Percentiles rank a stretch among this genome's conserved stretches.
These are phyloP conservation scores for Zizania palustris DNA, from an alignment of 202 grass and related monocot genomes.

Conservation along the genomic window DNA sequence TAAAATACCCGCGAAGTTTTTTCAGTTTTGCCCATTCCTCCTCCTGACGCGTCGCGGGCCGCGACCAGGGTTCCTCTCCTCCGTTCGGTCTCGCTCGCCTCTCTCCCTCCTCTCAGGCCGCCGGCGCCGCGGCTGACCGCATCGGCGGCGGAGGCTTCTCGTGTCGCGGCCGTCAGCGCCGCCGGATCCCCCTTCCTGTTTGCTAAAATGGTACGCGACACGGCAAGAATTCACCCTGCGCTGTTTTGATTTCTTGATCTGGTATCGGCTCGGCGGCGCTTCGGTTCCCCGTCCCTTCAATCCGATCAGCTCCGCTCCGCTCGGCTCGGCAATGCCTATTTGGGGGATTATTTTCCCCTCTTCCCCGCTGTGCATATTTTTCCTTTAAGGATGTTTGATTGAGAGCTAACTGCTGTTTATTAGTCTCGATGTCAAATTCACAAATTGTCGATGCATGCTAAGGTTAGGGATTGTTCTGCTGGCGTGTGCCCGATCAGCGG, in stretches of 20 bases:
- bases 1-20: no score
- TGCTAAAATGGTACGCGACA: constrained; percentile 2
- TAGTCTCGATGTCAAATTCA: not conserved
- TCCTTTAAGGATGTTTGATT: not conserved
- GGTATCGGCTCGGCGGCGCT: not conserved
- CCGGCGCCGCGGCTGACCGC: not conserved
- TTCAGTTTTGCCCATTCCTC: no score
- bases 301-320: not conserved
- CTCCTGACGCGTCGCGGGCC: no score
- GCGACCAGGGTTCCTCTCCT: not conserved
- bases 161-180: not conserved
- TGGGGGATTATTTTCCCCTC: not conserved
- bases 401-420: not conserved
- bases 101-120: not conserved
- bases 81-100: not conserved
- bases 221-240: not conserved
- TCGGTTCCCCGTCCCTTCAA: not conserved
- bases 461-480: not conserved
- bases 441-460: not conserved
- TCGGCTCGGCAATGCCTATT: not conserved
- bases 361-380: no score
- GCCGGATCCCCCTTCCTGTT: not conserved
- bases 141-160: not conserved
- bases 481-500: not conserved
- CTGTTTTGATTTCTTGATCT: not conserved